Conservation (phyloP, 2,329 filamentous ascomycete genomes). For the Fusarium penzigii region DNA sequence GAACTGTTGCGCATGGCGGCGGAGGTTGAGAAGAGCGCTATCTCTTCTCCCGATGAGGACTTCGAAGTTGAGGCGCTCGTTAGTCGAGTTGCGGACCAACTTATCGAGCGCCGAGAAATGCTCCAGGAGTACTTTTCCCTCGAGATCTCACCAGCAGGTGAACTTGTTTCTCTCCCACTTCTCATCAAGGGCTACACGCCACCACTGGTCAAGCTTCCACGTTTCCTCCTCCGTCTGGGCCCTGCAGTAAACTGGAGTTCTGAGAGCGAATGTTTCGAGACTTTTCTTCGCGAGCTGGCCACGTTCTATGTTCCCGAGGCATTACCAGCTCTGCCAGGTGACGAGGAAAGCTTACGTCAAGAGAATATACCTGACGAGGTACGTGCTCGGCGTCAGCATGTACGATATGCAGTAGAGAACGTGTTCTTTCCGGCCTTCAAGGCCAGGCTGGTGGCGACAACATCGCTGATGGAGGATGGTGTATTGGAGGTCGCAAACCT, state of each 20-base stretch:
- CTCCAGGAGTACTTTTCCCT: constrained; percentile 90
- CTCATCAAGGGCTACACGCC: constrained; percentile 89
- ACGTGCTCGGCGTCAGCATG: constrained; percentile 63
- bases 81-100: constrained; percentile 63
- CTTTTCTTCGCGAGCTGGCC: constrained; percentile 83
- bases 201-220: constrained; percentile 80
- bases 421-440: constrained; percentile 89
- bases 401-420: constrained; percentile 79
- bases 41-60: constrained; percentile 48
- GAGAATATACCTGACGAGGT: constrained; percentile 50
- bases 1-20: constrained; percentile 74
- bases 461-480: constrained; percentile 68
- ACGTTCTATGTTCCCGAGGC: constrained; percentile 89
- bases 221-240: constrained; percentile 83
- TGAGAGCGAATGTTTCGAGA: constrained; percentile 83
- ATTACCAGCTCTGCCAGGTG: constrained; percentile 57
- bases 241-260: constrained; percentile 85
- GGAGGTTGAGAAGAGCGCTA: constrained; percentile 61
- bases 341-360: constrained; percentile 33
- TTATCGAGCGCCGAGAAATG: constrained; percentile 81
- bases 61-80: constrained; percentile 69
- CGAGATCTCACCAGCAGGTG: constrained; percentile 75
- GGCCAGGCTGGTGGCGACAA: constrained; percentile 79
- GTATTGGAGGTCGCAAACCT: constrained; percentile 88
- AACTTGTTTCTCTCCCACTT: constrained; percentile 78